Evolutionary conservation across 1,284 basidiomycete species (phyloP).

Genomic region (Ganoderma lucidum): DNA sequence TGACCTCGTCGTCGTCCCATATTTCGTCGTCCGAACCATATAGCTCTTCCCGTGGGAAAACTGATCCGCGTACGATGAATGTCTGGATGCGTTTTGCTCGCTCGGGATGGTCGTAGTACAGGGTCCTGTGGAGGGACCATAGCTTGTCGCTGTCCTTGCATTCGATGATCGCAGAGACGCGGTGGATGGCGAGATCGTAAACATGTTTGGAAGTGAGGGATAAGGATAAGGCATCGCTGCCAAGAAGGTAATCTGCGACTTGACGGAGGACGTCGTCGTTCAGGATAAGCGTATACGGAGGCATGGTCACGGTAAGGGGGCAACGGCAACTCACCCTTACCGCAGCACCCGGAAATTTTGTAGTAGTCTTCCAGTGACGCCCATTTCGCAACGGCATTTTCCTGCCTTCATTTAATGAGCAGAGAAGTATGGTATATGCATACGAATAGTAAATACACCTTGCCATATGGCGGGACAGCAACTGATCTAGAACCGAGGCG

Average conservation of each 20-base stretch:
- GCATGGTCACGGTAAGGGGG: not conserved
- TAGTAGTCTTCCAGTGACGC: not conserved
- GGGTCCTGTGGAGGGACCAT: not conserved
- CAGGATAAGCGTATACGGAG: not conserved
- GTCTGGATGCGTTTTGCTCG: not conserved
- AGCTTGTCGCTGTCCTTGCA: not conserved
- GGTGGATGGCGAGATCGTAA: constrained; percentile 9
- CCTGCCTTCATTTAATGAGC: not conserved
- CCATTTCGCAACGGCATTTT: not conserved
- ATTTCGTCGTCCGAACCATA: not conserved
- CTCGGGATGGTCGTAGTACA: not conserved
- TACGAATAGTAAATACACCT: not conserved
- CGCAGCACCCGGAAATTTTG: not conserved
- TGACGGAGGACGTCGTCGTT: constrained; percentile 18
- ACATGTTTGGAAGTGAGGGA: constrained; percentile 15
- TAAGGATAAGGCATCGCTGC: constrained; percentile 16
- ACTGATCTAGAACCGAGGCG: not conserved
- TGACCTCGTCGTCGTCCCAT: not conserved
- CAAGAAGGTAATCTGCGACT: constrained; percentile 8
- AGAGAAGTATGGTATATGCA: not conserved
- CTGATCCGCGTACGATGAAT: not conserved
- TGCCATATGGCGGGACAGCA: not conserved
- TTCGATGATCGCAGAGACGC: constrained; percentile 5
- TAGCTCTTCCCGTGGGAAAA: too few species aligned
- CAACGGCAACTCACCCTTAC: not conserved